Conservation (phyloP, 2,329 filamentous ascomycete species). For the Colletotrichum chrysophilum region DNA sequence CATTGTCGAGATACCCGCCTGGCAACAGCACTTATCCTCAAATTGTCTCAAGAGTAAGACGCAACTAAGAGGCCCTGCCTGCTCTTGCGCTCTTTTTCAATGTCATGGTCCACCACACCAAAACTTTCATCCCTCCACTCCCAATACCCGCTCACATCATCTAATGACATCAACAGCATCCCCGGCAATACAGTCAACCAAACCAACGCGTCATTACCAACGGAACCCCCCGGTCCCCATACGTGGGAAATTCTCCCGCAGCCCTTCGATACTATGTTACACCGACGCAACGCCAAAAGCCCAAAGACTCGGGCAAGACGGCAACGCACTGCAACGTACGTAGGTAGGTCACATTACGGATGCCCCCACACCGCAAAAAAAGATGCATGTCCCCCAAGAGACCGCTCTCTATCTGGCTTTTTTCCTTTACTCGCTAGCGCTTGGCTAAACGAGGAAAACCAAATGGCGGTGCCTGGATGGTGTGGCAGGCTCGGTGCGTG, state of each 20-base stretch:
- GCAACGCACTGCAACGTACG: background rate
- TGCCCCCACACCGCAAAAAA: background rate
- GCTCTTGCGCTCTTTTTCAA: no score
- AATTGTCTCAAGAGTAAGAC: no score
- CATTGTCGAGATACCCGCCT: no score
- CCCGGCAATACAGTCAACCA: background rate
- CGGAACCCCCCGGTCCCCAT: background rate
- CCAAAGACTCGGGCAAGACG: background rate
- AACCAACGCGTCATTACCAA: background rate
- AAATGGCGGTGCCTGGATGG: background rate
- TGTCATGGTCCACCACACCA: no score
- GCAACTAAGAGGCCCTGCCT: no score
- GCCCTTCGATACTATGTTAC: conserved; percentile 4
- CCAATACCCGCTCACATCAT: background rate
- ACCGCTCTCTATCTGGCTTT: background rate
- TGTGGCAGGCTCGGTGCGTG: background rate
- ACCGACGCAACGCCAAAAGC: conserved; percentile 7
- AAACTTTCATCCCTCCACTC: no score
- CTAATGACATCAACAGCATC: background rate
- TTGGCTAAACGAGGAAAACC: background rate
- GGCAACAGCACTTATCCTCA: no score
- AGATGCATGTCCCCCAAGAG: background rate
- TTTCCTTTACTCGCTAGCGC: background rate
- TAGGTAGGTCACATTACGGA: background rate
- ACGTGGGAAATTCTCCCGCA: conserved; percentile 4